Evolutionary conservation across 129 eudicot species (phyloP), one percentile per base, ranked within the genome.

Genomic region (Artemisia tridentata): DNA sequence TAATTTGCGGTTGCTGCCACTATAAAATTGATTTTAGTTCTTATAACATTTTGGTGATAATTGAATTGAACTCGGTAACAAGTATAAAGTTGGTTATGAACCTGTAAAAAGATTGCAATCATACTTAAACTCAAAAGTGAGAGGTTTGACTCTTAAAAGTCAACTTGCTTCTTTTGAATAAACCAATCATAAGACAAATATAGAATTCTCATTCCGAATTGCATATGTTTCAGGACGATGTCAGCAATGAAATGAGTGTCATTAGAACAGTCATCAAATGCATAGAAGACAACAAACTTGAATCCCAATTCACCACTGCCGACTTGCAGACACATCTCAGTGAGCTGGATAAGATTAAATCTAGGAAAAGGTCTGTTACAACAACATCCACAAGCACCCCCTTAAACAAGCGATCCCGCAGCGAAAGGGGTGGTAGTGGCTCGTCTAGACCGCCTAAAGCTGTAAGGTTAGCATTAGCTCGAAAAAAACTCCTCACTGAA

Each of bases 271-370:
- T 83, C 16, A 70, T 82, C 25, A 86, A 79, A 77, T 86, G 91
- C 71, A 81, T 86, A 5, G 87, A 79, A 74, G 91, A 86, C 80
- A 76, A 76, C 81, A 82, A 82, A 54, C 83, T 86, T 43, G 91
- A 80, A 78, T 63, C 85, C 14, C 67, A 76, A 31, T 86, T 79
- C 63, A 48, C 74, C 59, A 25, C 57, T 2, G 85, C 61, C 16
- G 52, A 71, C 78, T 75, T 86, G 29, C 69, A 74, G 79, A 74
- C 61, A 15, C 80, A 83, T 18, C 69, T 80, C 38, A 27, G 65
- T 12, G 71, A 66, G 65, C 65, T 80, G 66, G 91, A 86, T 70
- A 86, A 58, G 65, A 68, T 79, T 5, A 86, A 71, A 65, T 67
- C 83, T 3, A 65, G 13, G 19, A 65, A 19, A 34, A 59, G 11